Percentiles rank a stretch among this genome's conserved stretches.
These are phyloP conservation scores for Ophiostoma angusticollis DNA, from an alignment of 2,329 filamentous ascomycete genomes.

Conservation along the genomic window DNA sequence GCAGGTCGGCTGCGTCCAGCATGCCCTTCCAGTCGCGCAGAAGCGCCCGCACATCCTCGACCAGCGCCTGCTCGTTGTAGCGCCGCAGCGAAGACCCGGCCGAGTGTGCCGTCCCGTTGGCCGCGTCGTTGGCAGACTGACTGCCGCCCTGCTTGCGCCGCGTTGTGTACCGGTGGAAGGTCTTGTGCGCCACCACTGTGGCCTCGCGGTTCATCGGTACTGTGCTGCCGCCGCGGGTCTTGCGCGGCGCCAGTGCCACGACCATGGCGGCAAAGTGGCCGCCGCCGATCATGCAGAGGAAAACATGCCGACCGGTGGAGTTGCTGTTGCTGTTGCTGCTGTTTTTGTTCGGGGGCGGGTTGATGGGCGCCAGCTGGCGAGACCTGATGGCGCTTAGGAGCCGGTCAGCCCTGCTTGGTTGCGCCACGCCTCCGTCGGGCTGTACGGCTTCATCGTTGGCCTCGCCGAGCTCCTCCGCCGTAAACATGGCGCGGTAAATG, in stretches of 20 bases:
- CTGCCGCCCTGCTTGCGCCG: slow-evolving; percentile 90
- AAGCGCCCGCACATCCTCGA: slow-evolving; percentile 74
- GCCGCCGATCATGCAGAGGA: slow-evolving; percentile 96
- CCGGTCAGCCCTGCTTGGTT: slow-evolving; percentile 2
- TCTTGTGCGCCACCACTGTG: slow-evolving; percentile 86
- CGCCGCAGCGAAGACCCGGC: slow-evolving; percentile 80
- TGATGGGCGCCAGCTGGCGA: slow-evolving; percentile 63
- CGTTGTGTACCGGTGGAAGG: slow-evolving; percentile 94
- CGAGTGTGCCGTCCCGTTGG: slow-evolving; percentile 45
- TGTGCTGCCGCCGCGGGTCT: slow-evolving; percentile 53
- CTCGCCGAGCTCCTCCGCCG: slow-evolving; percentile 52
- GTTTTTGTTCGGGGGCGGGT: too few relatives aligned
- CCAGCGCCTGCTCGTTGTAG: slow-evolving; percentile 85
- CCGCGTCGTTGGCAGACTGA: slow-evolving; percentile 58
- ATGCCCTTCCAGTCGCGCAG: slow-evolving; percentile 73
- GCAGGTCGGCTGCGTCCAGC: slow-evolving; percentile 69
- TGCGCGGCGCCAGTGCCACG: slow-evolving; percentile 71
- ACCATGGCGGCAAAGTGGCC: slow-evolving; percentile 97
- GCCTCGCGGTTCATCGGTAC: slow-evolving; percentile 73
- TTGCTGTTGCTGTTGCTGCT: too few relatives aligned
- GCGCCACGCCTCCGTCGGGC: neutral
- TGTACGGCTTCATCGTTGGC: neutral
- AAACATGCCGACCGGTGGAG: slow-evolving; percentile 70
- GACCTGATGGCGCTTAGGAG: slow-evolving; percentile 56
- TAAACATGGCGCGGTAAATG: slow-evolving; percentile 73